These are phyloP conservation scores for Arctium minus DNA, from an alignment of 129 eudicot genomes.

Conservation along the genomic window DNA sequence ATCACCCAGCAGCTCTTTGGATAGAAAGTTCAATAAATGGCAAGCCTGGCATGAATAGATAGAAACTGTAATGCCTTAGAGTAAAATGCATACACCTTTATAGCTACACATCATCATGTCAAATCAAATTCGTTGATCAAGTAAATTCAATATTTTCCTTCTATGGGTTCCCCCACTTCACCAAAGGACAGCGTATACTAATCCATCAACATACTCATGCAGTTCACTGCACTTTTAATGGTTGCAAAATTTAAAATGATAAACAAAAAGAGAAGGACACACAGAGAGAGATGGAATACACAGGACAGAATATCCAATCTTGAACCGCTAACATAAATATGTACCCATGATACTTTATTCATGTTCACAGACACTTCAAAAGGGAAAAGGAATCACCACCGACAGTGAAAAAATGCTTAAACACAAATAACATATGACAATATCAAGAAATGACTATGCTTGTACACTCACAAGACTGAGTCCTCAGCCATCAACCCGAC, in stretches of 20 bases:
- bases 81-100: background rate
- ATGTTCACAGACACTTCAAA: too few relatives aligned
- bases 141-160: background rate
- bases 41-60: slow-evolving; percentile 59
- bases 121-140: background rate
- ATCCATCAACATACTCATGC: background rate
- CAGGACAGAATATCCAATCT: background rate
- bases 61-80: background rate
- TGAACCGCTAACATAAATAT: background rate
- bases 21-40: slow-evolving; percentile 77
- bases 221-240: background rate
- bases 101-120: background rate
- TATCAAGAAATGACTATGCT: background rate
- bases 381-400: too few relatives aligned
- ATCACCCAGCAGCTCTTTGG: slow-evolving; percentile 96
- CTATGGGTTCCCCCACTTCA: background rate
- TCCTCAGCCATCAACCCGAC: background rate
- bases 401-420: too few relatives aligned
- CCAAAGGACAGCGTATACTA: background rate
- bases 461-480: background rate
- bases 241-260: background rate
- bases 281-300: background rate
- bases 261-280: background rate
- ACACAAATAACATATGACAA: too few relatives aligned
- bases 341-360: too few relatives aligned